These are phyloP conservation scores for Pyricularia sp. DNA, from an alignment of 2,329 filamentous ascomycete species.

Conservation along the genomic window DNA sequence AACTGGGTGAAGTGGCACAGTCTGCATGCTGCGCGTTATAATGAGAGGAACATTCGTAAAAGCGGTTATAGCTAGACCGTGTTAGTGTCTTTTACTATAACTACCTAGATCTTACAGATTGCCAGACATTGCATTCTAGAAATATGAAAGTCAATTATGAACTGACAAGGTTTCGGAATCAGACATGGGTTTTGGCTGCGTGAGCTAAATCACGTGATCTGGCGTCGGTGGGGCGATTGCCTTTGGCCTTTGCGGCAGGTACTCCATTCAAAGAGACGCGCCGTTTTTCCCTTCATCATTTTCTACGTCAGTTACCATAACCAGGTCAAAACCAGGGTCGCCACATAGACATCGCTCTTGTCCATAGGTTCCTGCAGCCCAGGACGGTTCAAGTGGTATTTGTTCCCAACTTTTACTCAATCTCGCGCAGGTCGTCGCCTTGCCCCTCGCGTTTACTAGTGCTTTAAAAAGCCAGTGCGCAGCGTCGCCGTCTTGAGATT, in stretches of 20 bases:
- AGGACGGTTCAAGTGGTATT: neutral
- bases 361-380: neutral
- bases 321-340: neutral
- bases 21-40: neutral
- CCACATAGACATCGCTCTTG: neutral
- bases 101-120: too few species aligned
- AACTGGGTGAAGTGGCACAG: neutral
- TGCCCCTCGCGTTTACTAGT: neutral
- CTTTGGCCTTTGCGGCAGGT: neutral
- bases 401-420: neutral
- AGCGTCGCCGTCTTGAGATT: neutral
- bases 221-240: neutral
- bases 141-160: too few species aligned
- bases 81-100: too few species aligned
- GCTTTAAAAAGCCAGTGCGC: neutral
- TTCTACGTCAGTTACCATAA: neutral
- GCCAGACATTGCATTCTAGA: too few species aligned
- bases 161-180: neutral
- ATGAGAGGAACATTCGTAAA: too few species aligned
- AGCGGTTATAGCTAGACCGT: too few species aligned
- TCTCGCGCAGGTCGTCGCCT: neutral
- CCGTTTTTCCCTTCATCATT: neutral
- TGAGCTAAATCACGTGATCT: neutral
- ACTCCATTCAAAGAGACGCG: neutral
- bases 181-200: neutral